Conservation (phyloP, 805 yeast species). For the Ogataea pignaliae region DNA sequence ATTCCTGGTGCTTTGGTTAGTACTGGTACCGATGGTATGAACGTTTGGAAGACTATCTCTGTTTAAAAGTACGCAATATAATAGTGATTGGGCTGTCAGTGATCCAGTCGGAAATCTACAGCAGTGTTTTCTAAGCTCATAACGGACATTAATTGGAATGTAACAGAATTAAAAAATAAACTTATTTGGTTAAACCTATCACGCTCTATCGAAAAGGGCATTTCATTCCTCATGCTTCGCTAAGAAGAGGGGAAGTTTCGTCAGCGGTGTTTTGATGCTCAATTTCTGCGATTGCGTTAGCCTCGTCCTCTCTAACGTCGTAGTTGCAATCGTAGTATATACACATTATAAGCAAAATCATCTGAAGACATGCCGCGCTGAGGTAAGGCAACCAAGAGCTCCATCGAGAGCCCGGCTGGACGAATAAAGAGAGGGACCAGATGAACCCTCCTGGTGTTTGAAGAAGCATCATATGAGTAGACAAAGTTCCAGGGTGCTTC, state of each 20-base stretch:
- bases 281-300: constrained; percentile 14
- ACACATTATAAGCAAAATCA: constrained; percentile 57
- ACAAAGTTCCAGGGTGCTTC: constrained; percentile 76
- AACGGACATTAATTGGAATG: too few species aligned
- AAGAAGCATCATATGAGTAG: constrained; percentile 74
- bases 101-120: too few species aligned
- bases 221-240: neutral
- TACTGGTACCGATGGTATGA: constrained; percentile 94
- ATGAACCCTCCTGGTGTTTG: constrained; percentile 89
- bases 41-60: constrained; percentile 94
- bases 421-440: constrained; percentile 68
- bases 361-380: constrained; percentile 66
- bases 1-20: constrained; percentile 93
- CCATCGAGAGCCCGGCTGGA: constrained; percentile 78
- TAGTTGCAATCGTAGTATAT: constrained; percentile 38
- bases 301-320: constrained; percentile 18
- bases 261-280: constrained; percentile 11
- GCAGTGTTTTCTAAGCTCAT: too few species aligned
- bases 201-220: neutral
- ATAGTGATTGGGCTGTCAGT: too few species aligned
- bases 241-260: constrained; percentile 10
- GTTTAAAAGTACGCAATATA: constrained; percentile 40
- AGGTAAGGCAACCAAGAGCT: constrained; percentile 81
- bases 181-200: too few species aligned
- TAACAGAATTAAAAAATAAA: too few species aligned